These are phyloP conservation scores for Penicillium sp. DNA, from an alignment of 2,329 filamentous ascomycete genomes.

Conservation along the genomic window DNA sequence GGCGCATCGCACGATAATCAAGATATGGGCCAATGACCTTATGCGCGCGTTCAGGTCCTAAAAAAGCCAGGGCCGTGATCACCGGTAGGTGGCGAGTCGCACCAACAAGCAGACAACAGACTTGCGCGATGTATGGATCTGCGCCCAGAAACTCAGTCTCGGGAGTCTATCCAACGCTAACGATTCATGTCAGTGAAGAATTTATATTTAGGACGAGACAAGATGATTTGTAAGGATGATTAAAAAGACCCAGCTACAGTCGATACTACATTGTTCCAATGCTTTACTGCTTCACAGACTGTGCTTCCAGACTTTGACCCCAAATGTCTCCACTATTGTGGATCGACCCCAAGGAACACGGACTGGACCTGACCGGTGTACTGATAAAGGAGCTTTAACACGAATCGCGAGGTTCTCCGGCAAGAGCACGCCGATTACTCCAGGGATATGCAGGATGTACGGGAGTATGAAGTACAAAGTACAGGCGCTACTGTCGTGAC, in stretches of 20 bases:
- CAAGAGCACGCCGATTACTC: constrained; percentile 18
- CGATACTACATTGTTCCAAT: neutral
- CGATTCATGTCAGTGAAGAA: constrained; percentile 6
- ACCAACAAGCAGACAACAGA: neutral
- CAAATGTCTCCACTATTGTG: constrained; percentile 7
- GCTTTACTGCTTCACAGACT: neutral
- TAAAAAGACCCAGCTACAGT: too few species aligned
- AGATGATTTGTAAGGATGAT: neutral
- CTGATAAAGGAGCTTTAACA: constrained; percentile 10
- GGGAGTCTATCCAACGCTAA: constrained; percentile 6
- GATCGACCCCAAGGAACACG: constrained; percentile 3
- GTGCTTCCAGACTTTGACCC: neutral
- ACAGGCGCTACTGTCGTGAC: neutral
- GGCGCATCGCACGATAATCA: neutral
- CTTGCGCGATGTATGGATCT: constrained; percentile 1
- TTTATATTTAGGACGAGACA: constrained; percentile 9
- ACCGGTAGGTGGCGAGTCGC: constrained; percentile 8
- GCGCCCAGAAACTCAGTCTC: constrained; percentile 10
- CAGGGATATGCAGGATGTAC: neutral
- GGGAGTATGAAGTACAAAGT: neutral
- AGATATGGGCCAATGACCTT: neutral
- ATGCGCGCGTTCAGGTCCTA: neutral
- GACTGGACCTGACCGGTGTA: constrained; percentile 15
- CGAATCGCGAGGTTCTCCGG: constrained; percentile 25
- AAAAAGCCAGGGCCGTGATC: neutral